Base-by-base conservation (phyloP, 768 basidiomycete genomes). In the Mycena maculata region DNA sequence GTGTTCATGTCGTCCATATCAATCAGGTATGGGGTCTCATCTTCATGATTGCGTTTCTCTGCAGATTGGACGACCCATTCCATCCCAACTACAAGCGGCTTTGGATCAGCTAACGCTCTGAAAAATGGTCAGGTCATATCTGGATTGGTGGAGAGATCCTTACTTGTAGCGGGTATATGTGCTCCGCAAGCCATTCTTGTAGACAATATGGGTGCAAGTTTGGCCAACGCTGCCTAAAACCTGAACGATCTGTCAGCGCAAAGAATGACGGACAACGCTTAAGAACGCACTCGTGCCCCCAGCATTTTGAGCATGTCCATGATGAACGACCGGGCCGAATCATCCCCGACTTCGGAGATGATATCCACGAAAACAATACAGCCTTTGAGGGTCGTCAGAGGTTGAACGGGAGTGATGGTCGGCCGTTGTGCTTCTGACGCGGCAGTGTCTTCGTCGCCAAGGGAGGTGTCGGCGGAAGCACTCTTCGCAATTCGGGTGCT, bases 51-150 rank as follows among this genome's bases (percentile, higher is more conserved):
- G 48, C 85, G 83, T 68, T 89, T 86, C 72, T 95, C 94, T 2
- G 86, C 91, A 70, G 94, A 96, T 73, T 93, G 90, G 2, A 95
- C 92, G 6, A 96, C 92, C 95, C 95, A 96, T 20, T 88, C 91
- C 70, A 95, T 93, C 10, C 93, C 92, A 18, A 97, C 91, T 18
- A 94, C 89, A 27, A 80, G 70, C 0, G 95, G 95, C 73, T 90
- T 73, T 76, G 86, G 92, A 42, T 93, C 90, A 48, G 87, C 81
- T 25, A 93, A 79, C 52, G 88, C 74, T 48, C 54, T 48, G 18
- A 57, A 8, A 27, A 33, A 30, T 20, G 6, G 55, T 20, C 57
- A 15, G 58, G 33, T 5, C 1, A 7, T 13, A 33, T 12, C 15
- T 44, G 38, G 31, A 20, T 33, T 2, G 9, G 16, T 10, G 67